Evolutionary conservation across 2,329 filamentous ascomycete genomes (phyloP).

Genomic region (Massarina eburnea): DNA sequence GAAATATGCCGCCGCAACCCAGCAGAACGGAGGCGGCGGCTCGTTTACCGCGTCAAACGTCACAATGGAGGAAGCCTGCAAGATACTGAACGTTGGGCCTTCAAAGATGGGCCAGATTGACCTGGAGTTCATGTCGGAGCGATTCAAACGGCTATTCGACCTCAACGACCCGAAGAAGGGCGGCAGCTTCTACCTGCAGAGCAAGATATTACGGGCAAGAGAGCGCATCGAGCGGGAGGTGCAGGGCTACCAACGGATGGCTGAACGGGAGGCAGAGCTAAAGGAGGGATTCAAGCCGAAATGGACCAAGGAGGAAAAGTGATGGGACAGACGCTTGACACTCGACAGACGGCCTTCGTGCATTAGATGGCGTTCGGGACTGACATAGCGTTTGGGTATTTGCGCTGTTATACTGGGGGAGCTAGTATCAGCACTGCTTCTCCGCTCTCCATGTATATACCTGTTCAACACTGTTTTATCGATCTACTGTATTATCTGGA

Average conservation of each 20-base stretch:
- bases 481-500: neutral
- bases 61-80: conserved; percentile 94
- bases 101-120: conserved; percentile 76
- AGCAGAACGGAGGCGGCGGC: conserved; percentile 58
- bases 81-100: conserved; percentile 93
- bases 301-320: conserved; percentile 74
- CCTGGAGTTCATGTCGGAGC: conserved; percentile 75
- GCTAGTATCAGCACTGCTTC: conserved; percentile 7
- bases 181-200: conserved; percentile 97
- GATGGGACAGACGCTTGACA: conserved; percentile 9
- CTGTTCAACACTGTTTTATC: neutral
- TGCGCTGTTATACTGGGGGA: conserved; percentile 2
- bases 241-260: conserved; percentile 68
- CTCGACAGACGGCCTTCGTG: conserved; percentile 1
- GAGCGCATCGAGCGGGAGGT: conserved; percentile 91
- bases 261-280: conserved; percentile 73
- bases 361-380: conserved; percentile 18
- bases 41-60: conserved; percentile 69
- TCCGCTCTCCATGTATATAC: conserved; percentile 19
- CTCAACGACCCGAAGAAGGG: conserved; percentile 92
- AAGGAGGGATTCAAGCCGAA: conserved; percentile 92
- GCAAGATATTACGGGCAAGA: conserved; percentile 88
- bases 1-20: conserved; percentile 74
- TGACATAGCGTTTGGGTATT: conserved; percentile 17
- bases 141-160: conserved; percentile 95